A percentile compares a stretch with the other conserved stretches of the same genome.
These are phyloP conservation scores for Sporobolomyces roseus DNA, from an alignment of 768 basidiomycete species.

Conservation along the genomic window DNA sequence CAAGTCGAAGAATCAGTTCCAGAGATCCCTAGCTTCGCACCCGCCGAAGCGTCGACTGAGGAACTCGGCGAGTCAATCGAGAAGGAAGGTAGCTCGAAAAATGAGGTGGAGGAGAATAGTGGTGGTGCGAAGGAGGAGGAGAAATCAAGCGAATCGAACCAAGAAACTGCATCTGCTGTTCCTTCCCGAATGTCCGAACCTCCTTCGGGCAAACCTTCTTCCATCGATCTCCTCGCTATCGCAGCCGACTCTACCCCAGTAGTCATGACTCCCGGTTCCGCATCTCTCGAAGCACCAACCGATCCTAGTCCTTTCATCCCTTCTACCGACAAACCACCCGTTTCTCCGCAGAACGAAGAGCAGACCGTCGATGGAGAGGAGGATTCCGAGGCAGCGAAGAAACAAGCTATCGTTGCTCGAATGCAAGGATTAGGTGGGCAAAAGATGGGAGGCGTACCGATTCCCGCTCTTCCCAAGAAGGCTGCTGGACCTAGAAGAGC, in stretches of 20 bases:
- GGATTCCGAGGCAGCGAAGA: slow-evolving; percentile 50
- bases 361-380: slow-evolving; percentile 39
- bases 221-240: slow-evolving; percentile 15
- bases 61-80: neutral
- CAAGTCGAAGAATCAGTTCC: slow-evolving; percentile 2
- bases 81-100: neutral
- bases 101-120: no score
- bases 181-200: neutral
- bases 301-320: slow-evolving; percentile 2
- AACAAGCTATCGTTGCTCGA: slow-evolving; percentile 81
- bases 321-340: slow-evolving; percentile 7
- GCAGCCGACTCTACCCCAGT: slow-evolving; percentile 13
- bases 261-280: slow-evolving; percentile 10
- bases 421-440: slow-evolving; percentile 91
- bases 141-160: neutral
- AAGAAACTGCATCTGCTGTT: neutral
- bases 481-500: slow-evolving; percentile 22
- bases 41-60: slow-evolving; percentile 12
- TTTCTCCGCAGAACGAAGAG: neutral
- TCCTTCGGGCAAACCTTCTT: neutral
- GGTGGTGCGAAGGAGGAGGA: neutral
- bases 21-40: slow-evolving; percentile 27
- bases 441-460: slow-evolving; percentile 64
- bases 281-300: neutral
- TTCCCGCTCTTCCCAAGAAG: slow-evolving; percentile 35